A percentile compares a stretch with the other conserved stretches of the same genome.
phyloP scores from a whole-genome alignment of 208 protist genomes.

The Leptomonas seymouri region DNA sequence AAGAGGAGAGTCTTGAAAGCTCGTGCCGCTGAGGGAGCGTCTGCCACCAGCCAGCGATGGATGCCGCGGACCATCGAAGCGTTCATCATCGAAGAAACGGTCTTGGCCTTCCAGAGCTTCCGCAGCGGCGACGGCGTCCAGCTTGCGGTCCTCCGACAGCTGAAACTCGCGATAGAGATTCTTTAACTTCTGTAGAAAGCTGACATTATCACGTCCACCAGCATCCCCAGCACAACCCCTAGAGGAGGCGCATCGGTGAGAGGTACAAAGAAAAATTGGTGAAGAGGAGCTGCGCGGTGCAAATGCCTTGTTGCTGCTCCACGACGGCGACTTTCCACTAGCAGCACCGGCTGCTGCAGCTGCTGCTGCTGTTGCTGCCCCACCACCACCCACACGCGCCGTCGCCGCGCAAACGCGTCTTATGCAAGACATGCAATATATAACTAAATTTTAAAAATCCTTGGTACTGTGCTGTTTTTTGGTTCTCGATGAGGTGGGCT shows the following conservation, averaged over 20 bases:
- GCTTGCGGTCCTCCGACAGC: conserved; percentile 49
- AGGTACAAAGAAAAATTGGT: neutral
- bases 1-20: conserved; percentile 11
- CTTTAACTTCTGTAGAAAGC: conserved; percentile 32
- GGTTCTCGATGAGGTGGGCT: too few relatives aligned
- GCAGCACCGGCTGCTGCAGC: neutral
- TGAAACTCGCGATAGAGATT: conserved; percentile 49
- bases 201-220: conserved; percentile 1
- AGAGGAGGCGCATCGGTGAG: neutral
- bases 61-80: neutral
- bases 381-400: neutral
- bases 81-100: conserved; percentile 8
- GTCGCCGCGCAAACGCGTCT: neutral
- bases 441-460: neutral
- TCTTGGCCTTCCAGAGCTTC: conserved; percentile 17
- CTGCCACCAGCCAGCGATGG: neutral
- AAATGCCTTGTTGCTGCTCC: neutral
- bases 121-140: conserved; percentile 33
- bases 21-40: too few relatives aligned
- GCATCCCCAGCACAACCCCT: neutral
- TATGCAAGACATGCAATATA: neutral
- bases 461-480: neutral
- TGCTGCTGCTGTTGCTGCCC: too few relatives aligned
- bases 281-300: neutral
- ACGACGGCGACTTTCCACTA: neutral